Evolutionary conservation across 192 early-diverging fungal species (phyloP), one percentile per base, ranked within the genome.

Genomic region (Obelidium mucronatum): DNA sequence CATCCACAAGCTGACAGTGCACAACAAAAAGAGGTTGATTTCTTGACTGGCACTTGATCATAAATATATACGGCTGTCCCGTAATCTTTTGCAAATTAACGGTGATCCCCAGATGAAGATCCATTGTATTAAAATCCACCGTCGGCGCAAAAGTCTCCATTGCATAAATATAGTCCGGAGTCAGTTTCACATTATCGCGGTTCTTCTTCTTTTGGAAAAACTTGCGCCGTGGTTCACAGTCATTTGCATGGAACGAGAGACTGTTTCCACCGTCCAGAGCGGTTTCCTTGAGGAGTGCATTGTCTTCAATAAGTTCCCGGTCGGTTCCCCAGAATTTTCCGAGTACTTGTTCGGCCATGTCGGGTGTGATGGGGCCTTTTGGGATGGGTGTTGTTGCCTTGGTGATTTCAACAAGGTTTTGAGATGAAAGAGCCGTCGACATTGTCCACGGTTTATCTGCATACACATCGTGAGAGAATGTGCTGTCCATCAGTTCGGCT

Each of bases 131-230:
- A 37, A 83, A 71, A 44, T 85, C 83, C 33, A 86, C 73, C 59
- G 80, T 85, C 8, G 81, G 79, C 40, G 85, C 72, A 74, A 85
- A 86, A 36, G 78, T 80, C 40, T 86, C 85, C 72, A 81, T 73
- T 54, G 59, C 64, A 72, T 83, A 86, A 17, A 83, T 53, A 2
- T 77, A 17, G 37, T 80, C 76, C 3, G 78, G 37, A n/a, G 40
- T 40, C 35, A 86, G 19, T 2, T 22, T 59, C 28, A 77, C 65
- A 17, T 30, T 34, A 40, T 67, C 42, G 8, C 81, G 58, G 13
- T 74, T 58, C n/a, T 55, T 40, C 19, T 74, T 60, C 24, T 69
- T 73, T 2, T 66, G 52, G 66, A 89, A 89, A 36, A 71, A 81
- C 13, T 77, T 74, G 55, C 80, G 71, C 40, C 85, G 68, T 17